Evolutionary conservation across 441 rosid genomes (phyloP), one percentile per base, ranked within the genome.

Genomic region (Gossypium gossypioides): DNA sequence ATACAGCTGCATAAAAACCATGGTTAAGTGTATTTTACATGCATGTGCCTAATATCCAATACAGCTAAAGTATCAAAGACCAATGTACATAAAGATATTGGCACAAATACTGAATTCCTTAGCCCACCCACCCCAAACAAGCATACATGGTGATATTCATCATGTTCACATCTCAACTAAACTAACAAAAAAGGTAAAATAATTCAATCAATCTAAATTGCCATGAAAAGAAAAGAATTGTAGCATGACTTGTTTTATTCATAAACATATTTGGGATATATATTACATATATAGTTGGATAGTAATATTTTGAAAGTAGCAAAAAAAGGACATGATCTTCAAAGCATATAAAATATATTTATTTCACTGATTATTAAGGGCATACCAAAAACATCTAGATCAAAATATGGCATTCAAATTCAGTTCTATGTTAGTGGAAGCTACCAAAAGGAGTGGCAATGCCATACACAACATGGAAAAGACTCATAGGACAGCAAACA

Each of bases 1-100:
- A 88, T 46, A 84, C 54, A n/a, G 94, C 91, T 84, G 94, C 84
- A 76, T 74, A 59, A 72, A 69, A 58, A 19, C 72, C 29, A 52
- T 2, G 6, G 27, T 9, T 50, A 50, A 79, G 72, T 54, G 52
- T 15, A 68, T 29, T 71, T 34, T 58, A 59, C 57, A 57, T 37
- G 7, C 24, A 57, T 6, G 10, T 3, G 15, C 32, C 57, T 12
- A 65, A 22, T 22, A 42, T 65, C 55, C 24, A 42, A 44, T 5
- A 16, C n/a, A 21, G 18, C 51, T 40, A 55, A 40, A 52, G 50
- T 59, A 51, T 56, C 54, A 18, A 64, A 69, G 16, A 80, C 27
- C 32, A 19, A 42, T 5, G 66, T 9, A 25, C 32, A 3, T 6
- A n/a, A 6, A 42, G 8, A 42, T 57, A 70, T 12, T 12, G 32